Base-by-base conservation (phyloP, 768 basidiomycete genomes). In the Daedaleopsis sinensis region DNA sequence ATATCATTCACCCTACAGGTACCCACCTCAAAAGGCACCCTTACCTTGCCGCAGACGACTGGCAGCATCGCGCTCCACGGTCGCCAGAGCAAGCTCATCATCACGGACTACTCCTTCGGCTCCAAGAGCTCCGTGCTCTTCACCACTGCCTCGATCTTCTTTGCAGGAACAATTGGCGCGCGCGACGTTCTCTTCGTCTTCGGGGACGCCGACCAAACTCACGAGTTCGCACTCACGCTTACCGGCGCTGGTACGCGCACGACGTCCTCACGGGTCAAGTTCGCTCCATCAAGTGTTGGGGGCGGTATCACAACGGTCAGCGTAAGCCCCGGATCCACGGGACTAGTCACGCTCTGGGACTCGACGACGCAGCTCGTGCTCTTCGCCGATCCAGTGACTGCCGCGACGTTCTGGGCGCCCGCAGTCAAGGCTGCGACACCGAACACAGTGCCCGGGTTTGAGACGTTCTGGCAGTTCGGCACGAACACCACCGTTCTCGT, bases 381-480 rank as follows among this genome's bases (percentile, higher is more conserved):
- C 12, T 92, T 80, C 68, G 83, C 85, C 10, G 91, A 93, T 69
- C 80, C 85, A 0, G 74, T 68, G 12, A 89, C 89, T 0, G 87
- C 88, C 3, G 83, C 80, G 42, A 88, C 86, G 0, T 91, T 92
- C 77, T 94, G 89, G 86, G 80, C 88, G 9, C 93, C 93, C 3
- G 80, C 83, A 18, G 78, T 94, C 48, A 39, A 21, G 4, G 18
- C 52, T 21, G 71, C 85, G 6, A 74, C 76, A 1, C 8, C 19
- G 18, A 62, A 69, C 13, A 65, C 71, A 10, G 73, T 70, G 4
- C 74, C 79, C 0, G 54, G 59, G 16, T 59, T 65, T 48, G 58
- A 59, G 59, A 84, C 82, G 63, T 93, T 79, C 78, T 93, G 88
- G 87, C 79, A 84, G 55, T 75, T 90, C 52, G 91, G 92, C 27